phyloP scores from a whole-genome alignment of 305 asterid genomes.

The Fraxinus floribunda region DNA sequence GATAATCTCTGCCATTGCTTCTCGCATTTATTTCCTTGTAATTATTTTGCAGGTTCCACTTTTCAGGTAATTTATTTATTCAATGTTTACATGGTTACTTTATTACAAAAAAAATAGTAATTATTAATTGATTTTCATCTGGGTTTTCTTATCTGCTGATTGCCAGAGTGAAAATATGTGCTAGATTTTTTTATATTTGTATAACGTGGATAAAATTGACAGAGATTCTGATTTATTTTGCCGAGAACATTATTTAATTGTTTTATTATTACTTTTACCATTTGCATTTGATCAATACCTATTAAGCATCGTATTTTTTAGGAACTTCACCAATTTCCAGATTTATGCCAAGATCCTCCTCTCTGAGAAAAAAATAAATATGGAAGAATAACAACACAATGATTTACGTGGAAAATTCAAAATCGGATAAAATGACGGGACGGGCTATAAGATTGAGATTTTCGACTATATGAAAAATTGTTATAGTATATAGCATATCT shows the following conservation, averaged over 20 bases:
- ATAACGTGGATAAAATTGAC: not conserved
- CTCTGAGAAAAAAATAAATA: not conserved
- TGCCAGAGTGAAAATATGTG: not conserved
- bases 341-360: not conserved
- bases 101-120: not conserved
- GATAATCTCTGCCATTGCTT: constrained; percentile 40
- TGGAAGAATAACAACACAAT: not conserved
- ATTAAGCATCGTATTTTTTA: not conserved
- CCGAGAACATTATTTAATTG: not conserved
- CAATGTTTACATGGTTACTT: not conserved
- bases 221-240: not conserved
- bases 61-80: constrained; percentile 48
- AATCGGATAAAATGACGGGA: not conserved
- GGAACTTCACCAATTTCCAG: not conserved
- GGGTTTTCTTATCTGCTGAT: not conserved
- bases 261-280: not conserved
- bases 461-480: not conserved
- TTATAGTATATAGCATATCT: no score
- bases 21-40: constrained; percentile 44
- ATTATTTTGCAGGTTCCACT: constrained; percentile 66
- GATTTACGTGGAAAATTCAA: not conserved
- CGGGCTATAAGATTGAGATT: not conserved
- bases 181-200: not conserved
- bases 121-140: not conserved
- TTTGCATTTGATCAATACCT: not conserved